phyloP scores from a whole-genome alignment of 140 eudicot genomes.

The Bidens hawaiensis region DNA sequence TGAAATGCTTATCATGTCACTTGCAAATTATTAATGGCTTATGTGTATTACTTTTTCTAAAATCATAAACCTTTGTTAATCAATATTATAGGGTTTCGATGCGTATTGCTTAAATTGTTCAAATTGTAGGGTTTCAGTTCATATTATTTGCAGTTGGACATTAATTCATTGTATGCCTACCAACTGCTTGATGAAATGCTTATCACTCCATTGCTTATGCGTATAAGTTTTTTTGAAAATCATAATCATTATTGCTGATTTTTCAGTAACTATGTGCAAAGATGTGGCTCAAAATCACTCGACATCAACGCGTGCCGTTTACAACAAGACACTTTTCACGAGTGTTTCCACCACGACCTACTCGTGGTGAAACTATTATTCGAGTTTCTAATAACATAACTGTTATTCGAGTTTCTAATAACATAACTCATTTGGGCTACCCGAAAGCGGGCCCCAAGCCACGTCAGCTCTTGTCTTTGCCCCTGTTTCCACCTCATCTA shows the following conservation, averaged over 20 bases:
- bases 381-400: no score
- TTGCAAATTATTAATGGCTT: no score
- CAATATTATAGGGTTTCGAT: background rate
- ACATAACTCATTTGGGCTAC: conserved; percentile 56
- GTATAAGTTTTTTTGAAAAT: background rate
- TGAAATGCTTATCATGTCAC: no score
- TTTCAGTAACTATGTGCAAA: conserved; percentile 27
- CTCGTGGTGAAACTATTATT: conserved; percentile 18
- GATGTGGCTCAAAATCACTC: conserved; percentile 32
- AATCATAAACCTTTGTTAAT: no score
- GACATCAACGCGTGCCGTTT: background rate
- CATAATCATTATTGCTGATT: conserved; percentile 3
- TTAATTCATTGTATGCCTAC: background rate
- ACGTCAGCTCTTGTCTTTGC: conserved; percentile 71
- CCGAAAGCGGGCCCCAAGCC: conserved; percentile 68
- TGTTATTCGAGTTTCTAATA: no score
- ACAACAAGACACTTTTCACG: conserved; percentile 36
- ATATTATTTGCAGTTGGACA: background rate
- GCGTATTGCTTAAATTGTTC: background rate
- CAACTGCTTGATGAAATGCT: conserved; percentile 22
- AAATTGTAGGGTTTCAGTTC: background rate
- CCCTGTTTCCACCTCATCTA: conserved; percentile 68
- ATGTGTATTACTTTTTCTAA: no score
- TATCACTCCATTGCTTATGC: background rate
- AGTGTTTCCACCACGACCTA: conserved; percentile 45